phyloP scores from a whole-genome alignment of 345 rosid species.

The Eucalyptus coolabah region DNA sequence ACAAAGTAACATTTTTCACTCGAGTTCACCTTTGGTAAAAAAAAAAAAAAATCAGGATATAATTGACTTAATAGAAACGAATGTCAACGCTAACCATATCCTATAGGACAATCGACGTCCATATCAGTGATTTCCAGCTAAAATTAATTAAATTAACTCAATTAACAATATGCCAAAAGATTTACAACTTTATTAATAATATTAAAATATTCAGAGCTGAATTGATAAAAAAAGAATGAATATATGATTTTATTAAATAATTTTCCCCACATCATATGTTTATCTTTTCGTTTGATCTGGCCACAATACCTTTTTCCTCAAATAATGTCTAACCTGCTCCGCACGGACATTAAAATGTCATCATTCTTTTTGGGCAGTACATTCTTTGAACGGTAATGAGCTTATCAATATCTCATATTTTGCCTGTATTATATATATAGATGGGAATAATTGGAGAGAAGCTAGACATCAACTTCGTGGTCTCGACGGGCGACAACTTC shows the following conservation, averaged over 20 bases:
- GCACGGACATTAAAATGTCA: background rate
- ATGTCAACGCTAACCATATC: too few relatives aligned
- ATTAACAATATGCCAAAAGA: fast-evolving
- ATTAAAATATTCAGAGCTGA: fast-evolving
- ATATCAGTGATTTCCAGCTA: fast-evolving
- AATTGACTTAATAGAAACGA: too few relatives aligned
- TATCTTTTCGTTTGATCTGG: background rate
- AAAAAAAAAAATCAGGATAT: background rate
- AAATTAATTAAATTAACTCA: fast-evolving
- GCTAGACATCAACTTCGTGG: conserved; percentile 22
- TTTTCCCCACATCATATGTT: background rate
- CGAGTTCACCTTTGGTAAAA: background rate
- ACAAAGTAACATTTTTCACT: background rate
- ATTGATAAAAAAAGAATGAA: fast-evolving
- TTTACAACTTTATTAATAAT: fast-evolving
- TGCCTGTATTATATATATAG: background rate
- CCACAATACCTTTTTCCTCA: background rate
- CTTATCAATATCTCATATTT: background rate
- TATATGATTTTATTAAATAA: too few relatives aligned
- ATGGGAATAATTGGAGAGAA: conserved; percentile 40
- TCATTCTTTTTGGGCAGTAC: background rate
- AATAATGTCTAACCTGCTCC: background rate
- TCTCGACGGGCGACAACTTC: conserved; percentile 48
- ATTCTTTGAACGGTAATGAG: background rate
- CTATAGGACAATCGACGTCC: fast-evolving